Evolutionary conservation across 1,284 basidiomycete species (phyloP).

Genomic region (Tilletia walkeri): DNA sequence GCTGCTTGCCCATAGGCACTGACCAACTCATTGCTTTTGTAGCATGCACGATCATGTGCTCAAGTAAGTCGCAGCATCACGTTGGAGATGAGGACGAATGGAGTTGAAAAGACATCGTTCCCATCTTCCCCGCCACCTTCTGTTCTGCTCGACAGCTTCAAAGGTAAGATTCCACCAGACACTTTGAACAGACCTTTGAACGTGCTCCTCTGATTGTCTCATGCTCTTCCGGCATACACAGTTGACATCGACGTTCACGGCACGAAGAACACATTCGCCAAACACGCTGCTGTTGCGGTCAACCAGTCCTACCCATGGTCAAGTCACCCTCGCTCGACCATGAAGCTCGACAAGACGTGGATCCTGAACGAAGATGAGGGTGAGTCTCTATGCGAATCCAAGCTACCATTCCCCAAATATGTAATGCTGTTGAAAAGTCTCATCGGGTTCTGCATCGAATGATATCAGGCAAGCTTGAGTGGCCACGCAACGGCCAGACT

Average conservation of each 20-base stretch:
- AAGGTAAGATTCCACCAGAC: too few relatives aligned
- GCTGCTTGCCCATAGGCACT: too few relatives aligned
- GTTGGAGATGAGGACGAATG: slow-evolving; percentile 69
- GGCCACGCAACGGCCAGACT: slow-evolving; percentile 63
- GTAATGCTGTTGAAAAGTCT: too few relatives aligned
- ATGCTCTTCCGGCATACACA: slow-evolving; percentile 58
- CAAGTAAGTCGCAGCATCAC: slow-evolving; percentile 10
- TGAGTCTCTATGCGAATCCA: slow-evolving; percentile 36
- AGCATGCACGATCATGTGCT: slow-evolving; percentile 56
- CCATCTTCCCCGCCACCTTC: too few relatives aligned
- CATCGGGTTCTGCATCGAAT: too few relatives aligned
- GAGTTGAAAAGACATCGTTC: too few relatives aligned
- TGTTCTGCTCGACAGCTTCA: too few relatives aligned
- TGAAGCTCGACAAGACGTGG: slow-evolving; percentile 57
- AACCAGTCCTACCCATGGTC: slow-evolving; percentile 49
- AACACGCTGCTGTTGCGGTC: slow-evolving; percentile 48
- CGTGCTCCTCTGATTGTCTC: slow-evolving; percentile 60
- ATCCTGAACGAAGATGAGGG: slow-evolving; percentile 65
- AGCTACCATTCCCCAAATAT: not conserved
- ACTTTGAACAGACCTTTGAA: too few relatives aligned
- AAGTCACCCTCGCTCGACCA: slow-evolving; percentile 39
- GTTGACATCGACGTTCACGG: slow-evolving; percentile 67
- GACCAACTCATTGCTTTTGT: too few relatives aligned
- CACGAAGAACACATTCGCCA: slow-evolving; percentile 64
- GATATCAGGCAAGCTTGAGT: slow-evolving; percentile 45